Base-by-base conservation (phyloP, 805 yeast species). In the Ogataea haglerorum region DNA sequence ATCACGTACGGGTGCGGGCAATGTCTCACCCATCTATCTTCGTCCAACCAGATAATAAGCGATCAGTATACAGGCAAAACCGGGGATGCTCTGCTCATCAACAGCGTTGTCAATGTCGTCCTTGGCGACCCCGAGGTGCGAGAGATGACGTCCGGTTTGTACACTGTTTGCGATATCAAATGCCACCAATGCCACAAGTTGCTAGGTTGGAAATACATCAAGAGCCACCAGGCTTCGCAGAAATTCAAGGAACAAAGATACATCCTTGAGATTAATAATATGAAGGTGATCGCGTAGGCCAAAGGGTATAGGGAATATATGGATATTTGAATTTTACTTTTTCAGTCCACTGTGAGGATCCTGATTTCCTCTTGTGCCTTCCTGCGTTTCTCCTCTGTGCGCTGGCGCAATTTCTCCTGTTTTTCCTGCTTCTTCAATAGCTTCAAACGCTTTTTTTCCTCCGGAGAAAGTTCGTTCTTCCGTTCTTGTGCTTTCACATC, bases 151-250 rank as follows among this genome's bases (percentile, higher is more conserved):
- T 80, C 86, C 1, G 88, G 87, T 1, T 55, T 55, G 17, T 82
- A 78, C 49, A 52, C 65, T 0, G 83, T 82, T 3, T 71, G 78
- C 44, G 82, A 78, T 49, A 68, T 80, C 22, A 52, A 53, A 26
- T 82, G 88, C 52, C 73, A 69, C 32, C 74, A 72, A 46, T 82
- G 88, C 53, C 62, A 64, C 36, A 56, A 60, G 5, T 60, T 72
- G 38, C 62, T 82, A 13, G 88, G 87, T 3, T 82, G 88, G 88
- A 73, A 71, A 45, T 82, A 82, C 51, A 54, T 79, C 28, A 65
- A 65, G 49, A 72, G 82, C 32, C 69, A 67, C 23, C 58, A 63
- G 21, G 51, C 52, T 15, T 57, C 64, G 13, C 81, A 79, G 60
- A 63, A 67, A 43, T 79, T 75, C 56, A 82, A 82, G 55, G 85